Base-by-base conservation (phyloP, 495 filamentous ascomycete species). In the Hypoxylon trugodes region DNA sequence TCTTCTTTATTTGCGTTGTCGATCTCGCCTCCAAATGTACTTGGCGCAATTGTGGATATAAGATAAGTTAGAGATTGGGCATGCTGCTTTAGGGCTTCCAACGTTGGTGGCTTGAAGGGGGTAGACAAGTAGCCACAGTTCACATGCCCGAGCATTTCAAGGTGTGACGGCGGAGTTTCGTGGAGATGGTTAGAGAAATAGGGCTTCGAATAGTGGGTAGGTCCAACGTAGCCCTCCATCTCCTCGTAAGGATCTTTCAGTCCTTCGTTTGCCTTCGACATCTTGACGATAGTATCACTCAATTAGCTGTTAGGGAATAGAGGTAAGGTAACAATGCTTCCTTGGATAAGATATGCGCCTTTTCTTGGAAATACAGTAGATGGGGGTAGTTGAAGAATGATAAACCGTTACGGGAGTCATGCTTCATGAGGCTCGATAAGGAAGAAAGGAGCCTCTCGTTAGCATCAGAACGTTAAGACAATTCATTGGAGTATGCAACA, bases 41-140 rank as follows among this genome's bases (percentile, higher is more conserved):
- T 69, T 30, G 81, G 74, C 6, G 66, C 75, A 30, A 84, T 57
- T 10, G 71, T 52, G 9, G 75, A 77, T 62, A 86, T 84, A 13
- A 86, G 72, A 4, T 77, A 68, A 45, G 74, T 73, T 12, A 86
- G 73, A 6, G 79, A 77, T 45, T 86, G 83, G 7, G 78, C 82
- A 51, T 85, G 82, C 64, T 83, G 80, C 67, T 86, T 86, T 15
- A 86, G 69, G 7, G 79, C 75, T 1, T 79, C 69, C 24, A 86
- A 68, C 12, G 81, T 84, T 4, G 82, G 83, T 7, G 80, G 60
- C 6, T 70, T 49, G 12, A 75, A 76, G 6, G 67, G 65, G 0
- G 78, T 82, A 1, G 82, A 83, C 6, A 84, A 70, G 49, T 82
- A 85, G 56, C 73, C 65, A 68, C 82, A 85, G 70, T 82, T 84